phyloP scores from a whole-genome alignment of 2,329 filamentous ascomycete genomes.

The Daldinia sp. region DNA sequence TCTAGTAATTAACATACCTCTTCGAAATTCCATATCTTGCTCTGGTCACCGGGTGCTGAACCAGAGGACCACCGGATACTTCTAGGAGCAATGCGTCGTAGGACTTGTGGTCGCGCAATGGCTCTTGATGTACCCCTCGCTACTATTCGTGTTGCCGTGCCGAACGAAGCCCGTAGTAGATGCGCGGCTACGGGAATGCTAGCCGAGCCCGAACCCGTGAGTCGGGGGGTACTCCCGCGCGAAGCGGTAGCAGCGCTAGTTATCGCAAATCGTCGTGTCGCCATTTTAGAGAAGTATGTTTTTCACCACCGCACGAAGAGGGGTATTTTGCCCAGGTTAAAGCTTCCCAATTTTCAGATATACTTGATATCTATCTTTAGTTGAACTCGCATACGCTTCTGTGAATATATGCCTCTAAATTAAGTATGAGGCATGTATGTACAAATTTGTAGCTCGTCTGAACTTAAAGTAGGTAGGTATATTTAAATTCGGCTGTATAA shows the following conservation, averaged over 20 bases:
- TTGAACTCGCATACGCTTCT: too few relatives aligned
- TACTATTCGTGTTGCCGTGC: background rate
- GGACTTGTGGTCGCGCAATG: background rate
- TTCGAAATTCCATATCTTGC: slow-evolving; percentile 51
- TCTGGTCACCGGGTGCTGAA: slow-evolving; percentile 32
- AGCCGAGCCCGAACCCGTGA: background rate
- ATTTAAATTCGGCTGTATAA: background rate
- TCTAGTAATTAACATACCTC: slow-evolving; percentile 43
- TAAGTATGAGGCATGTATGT: too few relatives aligned
- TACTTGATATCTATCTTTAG: too few relatives aligned
- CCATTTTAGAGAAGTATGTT: slow-evolving; percentile 9
- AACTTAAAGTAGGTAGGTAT: too few relatives aligned
- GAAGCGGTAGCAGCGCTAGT: slow-evolving; percentile 9
- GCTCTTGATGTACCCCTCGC: background rate
- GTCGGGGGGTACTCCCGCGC: slow-evolving; percentile 21
- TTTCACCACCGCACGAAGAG: background rate
- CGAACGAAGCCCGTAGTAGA: slow-evolving; percentile 15
- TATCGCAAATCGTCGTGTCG: slow-evolving; percentile 33
- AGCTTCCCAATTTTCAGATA: too few relatives aligned
- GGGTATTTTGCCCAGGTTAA: background rate
- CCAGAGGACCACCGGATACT: slow-evolving; percentile 45
- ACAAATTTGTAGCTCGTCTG: too few relatives aligned
- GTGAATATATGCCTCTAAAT: too few relatives aligned
- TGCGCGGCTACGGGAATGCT: background rate
- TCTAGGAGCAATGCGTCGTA: background rate